phyloP scores from a whole-genome alignment of 2,329 filamentous ascomycete genomes.

The Domatiomyces catenatus region DNA sequence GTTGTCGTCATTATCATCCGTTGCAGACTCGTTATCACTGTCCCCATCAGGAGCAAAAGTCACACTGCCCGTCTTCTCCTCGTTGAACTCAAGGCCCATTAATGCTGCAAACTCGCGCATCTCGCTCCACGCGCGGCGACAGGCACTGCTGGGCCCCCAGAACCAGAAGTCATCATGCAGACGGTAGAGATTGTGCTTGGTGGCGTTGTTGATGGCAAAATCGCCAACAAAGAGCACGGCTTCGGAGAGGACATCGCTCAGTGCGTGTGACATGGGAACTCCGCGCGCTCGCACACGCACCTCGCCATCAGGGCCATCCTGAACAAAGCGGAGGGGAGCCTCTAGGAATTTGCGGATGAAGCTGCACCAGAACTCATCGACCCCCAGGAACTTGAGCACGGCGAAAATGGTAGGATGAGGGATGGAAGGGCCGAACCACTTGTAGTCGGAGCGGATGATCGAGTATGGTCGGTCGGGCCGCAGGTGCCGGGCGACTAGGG shows the following conservation, averaged over 20 bases:
- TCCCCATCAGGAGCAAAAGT: conserved; percentile 21
- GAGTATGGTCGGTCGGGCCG: conserved; percentile 15
- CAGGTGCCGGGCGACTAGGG: conserved; percentile 29
- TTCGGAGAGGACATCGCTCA: conserved; percentile 47
- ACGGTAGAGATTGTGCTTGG: conserved; percentile 37
- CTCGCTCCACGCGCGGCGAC: conserved; percentile 44
- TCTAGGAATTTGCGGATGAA: conserved; percentile 47
- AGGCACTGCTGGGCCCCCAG: conserved; percentile 41
- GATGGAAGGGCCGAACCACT: conserved; percentile 42
- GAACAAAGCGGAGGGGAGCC: conserved; percentile 42
- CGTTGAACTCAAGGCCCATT: conserved; percentile 44
- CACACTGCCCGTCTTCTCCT: conserved; percentile 41
- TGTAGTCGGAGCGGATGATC: conserved; percentile 43
- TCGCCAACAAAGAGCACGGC: conserved; percentile 49
- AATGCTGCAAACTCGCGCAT: conserved; percentile 39
- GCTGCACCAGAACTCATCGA: conserved; percentile 39
- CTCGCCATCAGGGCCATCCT: conserved; percentile 35
- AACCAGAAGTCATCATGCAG: conserved; percentile 54
- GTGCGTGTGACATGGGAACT: conserved; percentile 43
- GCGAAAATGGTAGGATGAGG: conserved; percentile 45
- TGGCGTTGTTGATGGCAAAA: conserved; percentile 45
- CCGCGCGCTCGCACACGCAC: conserved; percentile 38
- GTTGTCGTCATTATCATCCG: not conserved
- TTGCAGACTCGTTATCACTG: conserved; percentile 1
- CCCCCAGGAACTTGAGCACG: conserved; percentile 43